Evolutionary conservation across 176 grass and related monocot species (phyloP), one percentile per base, ranked within the genome.

Genomic region (Bromus sterilis): DNA sequence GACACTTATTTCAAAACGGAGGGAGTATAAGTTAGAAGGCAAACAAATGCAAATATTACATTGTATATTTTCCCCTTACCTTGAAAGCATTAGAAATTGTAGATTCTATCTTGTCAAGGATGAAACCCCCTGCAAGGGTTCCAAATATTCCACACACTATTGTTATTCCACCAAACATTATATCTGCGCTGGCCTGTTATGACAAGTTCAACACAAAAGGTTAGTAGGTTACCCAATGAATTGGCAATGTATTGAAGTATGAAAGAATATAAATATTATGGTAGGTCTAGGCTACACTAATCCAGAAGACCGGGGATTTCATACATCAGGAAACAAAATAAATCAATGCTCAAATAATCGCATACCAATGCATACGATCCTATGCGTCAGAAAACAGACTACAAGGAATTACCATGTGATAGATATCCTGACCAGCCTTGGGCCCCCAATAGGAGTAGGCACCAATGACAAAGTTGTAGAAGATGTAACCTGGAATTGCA

Each of bases 401-500:
- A 66, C 21, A 39, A 77, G 34, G 57, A 79, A 32, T 82, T 95
- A 99, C 96, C 96, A 99, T 95, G 46, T 95, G 71, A 66, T 99
- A 99, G 80, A 99, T 99, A 69, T 84, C 84, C 81, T 91, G 82
- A 51, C 96, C 96, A 65, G 96, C 96, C 74, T 99, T 99, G 20
- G 96, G 93, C 34, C 96, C 96, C 96, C 96, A 99, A 69, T 99
- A 99, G 12, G 96, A 99, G 93, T 99, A 99, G 62, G 96, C 91
- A 82, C 96, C 96, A 82, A 99, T 95, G 23, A 99, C 96, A 84
- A 91, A 91, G 85, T 99, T 99, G 85, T 99, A 99, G 26, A 89
- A 42, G 56, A 99, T 95, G 56, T 99, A 99, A 78, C 96, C 96
- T 99, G 85, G 12, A 85, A 83, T 16, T 30, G 21, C 24, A 53